Evolutionary conservation across 179 eudicot genomes (phyloP).

Genomic region (Beta lomatogona): DNA sequence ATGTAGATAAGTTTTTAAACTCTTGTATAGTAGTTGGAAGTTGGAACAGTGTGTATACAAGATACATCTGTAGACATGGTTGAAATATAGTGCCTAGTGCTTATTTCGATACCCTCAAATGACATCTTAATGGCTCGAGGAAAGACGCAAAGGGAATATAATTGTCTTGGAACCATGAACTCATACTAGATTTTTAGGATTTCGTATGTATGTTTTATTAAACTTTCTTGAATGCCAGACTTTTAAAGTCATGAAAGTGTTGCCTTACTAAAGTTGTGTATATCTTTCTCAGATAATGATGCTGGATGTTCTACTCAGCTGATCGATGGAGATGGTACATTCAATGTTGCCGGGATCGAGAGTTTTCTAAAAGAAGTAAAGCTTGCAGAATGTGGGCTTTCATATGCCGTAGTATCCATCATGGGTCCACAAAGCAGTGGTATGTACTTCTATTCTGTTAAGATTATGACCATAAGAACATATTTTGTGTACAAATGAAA

Average conservation of each 20-base stretch:
- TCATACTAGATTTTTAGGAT: not conserved
- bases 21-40: too few relatives aligned
- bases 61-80: too few relatives aligned
- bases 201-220: slow-evolving; percentile 4
- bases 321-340: slow-evolving; percentile 56
- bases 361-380: slow-evolving; percentile 50
- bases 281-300: slow-evolving; percentile 26
- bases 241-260: not conserved
- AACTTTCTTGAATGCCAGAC: not conserved
- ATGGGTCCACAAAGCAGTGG: slow-evolving; percentile 90
- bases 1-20: too few relatives aligned
- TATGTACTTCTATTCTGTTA: slow-evolving; percentile 26
- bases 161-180: not conserved
- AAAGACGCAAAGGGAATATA: too few relatives aligned
- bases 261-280: slow-evolving; percentile 4
- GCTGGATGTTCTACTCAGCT: slow-evolving; percentile 57
- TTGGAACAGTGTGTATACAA: too few relatives aligned
- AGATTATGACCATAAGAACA: not conserved
- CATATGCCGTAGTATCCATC: slow-evolving; percentile 67
- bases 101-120: too few relatives aligned
- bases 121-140: too few relatives aligned
- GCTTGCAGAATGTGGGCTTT: slow-evolving; percentile 58
- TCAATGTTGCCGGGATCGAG: slow-evolving; percentile 50
- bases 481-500: not conserved
- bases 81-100: too few relatives aligned